Percentiles rank a stretch among this genome's conserved stretches.
Conservation (phyloP, 164 flowering plant genomes). For the Nymphaea thermarum region DNA sequence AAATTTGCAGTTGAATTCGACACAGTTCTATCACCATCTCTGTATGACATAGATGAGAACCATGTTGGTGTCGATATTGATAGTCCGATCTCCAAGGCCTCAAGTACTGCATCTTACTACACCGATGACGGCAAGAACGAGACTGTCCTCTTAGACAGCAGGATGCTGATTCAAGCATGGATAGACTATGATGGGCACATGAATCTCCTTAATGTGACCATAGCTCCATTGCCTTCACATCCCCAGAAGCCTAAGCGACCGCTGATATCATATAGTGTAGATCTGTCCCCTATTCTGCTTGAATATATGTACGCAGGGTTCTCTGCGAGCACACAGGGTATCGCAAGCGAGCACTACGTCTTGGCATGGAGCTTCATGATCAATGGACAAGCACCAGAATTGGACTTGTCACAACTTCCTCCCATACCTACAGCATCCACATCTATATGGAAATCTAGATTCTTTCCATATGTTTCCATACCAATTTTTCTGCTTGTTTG, state of each 20-base stretch:
- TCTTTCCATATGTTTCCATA: neutral
- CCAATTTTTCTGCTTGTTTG: neutral
- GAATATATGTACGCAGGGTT: neutral
- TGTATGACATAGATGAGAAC: too few species aligned
- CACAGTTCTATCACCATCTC: too few species aligned
- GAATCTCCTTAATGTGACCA: slow-evolving; percentile 2
- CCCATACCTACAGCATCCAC: neutral
- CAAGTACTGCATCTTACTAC: too few species aligned
- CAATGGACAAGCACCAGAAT: neutral
- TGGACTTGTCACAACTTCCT: neutral
- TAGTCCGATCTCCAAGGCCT: too few species aligned
- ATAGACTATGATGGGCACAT: too few species aligned
- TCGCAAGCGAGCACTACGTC: neutral
- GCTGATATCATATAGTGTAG: neutral
- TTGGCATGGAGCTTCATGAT: neutral
- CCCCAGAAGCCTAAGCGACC: neutral
- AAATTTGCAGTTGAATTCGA: too few species aligned
- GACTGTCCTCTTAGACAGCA: too few species aligned
- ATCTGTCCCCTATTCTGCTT: neutral
- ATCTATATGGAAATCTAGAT: neutral
- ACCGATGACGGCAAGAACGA: too few species aligned
- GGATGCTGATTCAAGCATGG: too few species aligned
- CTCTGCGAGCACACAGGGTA: neutral
- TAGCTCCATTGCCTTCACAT: neutral
- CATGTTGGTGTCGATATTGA: too few species aligned